Evolutionary conservation across 1,139 yeast genomes (phyloP).

Genomic region (Debaryomyces coudertii): DNA sequence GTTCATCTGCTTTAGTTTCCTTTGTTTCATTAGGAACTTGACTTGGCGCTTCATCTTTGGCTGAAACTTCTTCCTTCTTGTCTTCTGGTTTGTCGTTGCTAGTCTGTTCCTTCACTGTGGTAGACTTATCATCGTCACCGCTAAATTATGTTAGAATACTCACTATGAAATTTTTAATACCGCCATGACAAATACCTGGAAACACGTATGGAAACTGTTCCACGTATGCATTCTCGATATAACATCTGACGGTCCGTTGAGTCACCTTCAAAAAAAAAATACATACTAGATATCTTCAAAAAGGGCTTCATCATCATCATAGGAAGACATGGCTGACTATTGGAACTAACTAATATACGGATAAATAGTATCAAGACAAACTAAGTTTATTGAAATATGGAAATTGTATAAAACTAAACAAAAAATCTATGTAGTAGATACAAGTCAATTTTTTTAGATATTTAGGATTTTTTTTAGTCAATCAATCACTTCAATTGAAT

Average conservation of each 20-base stretch:
- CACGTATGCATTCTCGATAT: neutral
- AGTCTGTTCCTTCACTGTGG: slow-evolving; percentile 11
- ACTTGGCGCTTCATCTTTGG: slow-evolving; percentile 4
- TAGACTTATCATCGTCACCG: slow-evolving; percentile 15
- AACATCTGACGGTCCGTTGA: neutral
- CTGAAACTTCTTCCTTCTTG: slow-evolving; percentile 13
- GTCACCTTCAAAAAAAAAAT: slow-evolving; percentile 11
- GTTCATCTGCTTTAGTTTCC: slow-evolving; percentile 9
- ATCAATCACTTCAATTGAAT: neutral
- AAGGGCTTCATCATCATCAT: slow-evolving; percentile 84
- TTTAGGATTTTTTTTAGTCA: neutral
- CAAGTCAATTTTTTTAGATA: slow-evolving; percentile 9
- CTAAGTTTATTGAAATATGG: slow-evolving; percentile 25
- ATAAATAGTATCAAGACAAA: slow-evolving; percentile 11
- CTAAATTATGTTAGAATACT: slow-evolving; percentile 12
- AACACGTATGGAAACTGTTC: neutral
- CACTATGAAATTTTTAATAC: neutral
- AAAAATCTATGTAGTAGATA: slow-evolving; percentile 19
- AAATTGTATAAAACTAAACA: slow-evolving; percentile 26
- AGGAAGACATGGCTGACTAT: slow-evolving; percentile 50
- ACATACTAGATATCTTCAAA: slow-evolving; percentile 72
- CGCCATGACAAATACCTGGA: no score
- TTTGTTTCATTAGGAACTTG: slow-evolving; percentile 11
- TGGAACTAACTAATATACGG: slow-evolving; percentile 17
- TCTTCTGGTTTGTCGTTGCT: slow-evolving; percentile 4